These are phyloP conservation scores for Xylaria curta DNA, from an alignment of 495 filamentous ascomycete species.

Conservation along the genomic window DNA sequence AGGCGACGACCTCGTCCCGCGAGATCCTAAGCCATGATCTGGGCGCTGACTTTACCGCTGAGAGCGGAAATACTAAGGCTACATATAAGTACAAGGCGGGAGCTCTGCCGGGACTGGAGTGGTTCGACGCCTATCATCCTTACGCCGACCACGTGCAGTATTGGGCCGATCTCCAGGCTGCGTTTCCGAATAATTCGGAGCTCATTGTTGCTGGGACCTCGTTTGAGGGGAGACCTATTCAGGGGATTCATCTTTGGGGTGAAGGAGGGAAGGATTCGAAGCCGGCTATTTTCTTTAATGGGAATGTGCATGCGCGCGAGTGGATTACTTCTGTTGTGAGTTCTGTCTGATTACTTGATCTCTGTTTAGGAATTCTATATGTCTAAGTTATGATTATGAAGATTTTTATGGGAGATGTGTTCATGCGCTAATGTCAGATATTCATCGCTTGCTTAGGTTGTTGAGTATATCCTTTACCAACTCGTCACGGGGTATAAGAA, in stretches of 20 bases:
- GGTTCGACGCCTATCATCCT: slow-evolving; percentile 65
- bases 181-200: slow-evolving; percentile 58
- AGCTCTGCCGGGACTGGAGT: slow-evolving; percentile 43
- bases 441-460: slow-evolving; percentile 34
- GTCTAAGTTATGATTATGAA: no score
- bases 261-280: slow-evolving; percentile 56
- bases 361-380: no score
- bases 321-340: slow-evolving; percentile 63
- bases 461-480: slow-evolving; percentile 63
- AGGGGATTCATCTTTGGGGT: slow-evolving; percentile 66
- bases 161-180: slow-evolving; percentile 55
- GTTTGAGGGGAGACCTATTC: slow-evolving; percentile 56
- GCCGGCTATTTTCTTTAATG: slow-evolving; percentile 65
- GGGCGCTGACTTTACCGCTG: slow-evolving; percentile 49
- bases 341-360: no score
- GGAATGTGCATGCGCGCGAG: slow-evolving; percentile 68
- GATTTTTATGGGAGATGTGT: neutral
- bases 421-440: neutral
- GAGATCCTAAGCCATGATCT: slow-evolving; percentile 52
- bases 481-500: slow-evolving; percentile 55
- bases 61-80: no score
- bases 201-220: slow-evolving; percentile 60
- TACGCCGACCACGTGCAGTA: slow-evolving; percentile 63
- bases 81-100: no score
- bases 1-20: slow-evolving; percentile 28